These are phyloP conservation scores for Cryphonectria naterciae DNA, from an alignment of 2,329 filamentous ascomycete genomes.

Conservation along the genomic window DNA sequence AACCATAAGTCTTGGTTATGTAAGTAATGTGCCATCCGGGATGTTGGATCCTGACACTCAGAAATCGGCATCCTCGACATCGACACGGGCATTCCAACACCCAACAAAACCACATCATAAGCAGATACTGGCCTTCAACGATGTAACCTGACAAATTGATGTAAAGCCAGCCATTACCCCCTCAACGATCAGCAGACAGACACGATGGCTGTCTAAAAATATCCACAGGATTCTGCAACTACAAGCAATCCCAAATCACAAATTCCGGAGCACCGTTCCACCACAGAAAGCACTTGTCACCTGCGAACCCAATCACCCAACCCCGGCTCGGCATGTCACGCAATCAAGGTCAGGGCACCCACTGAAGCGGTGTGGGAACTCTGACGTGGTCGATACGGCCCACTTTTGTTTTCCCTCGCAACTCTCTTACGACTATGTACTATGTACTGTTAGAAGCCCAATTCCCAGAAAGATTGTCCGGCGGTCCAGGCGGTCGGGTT, in stretches of 20 bases:
- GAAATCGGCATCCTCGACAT: too few species aligned
- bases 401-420: not conserved
- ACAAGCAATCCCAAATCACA: not conserved
- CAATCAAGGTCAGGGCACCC: conserved; percentile 8
- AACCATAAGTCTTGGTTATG: too few species aligned
- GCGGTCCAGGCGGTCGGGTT: not conserved
- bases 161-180: not conserved
- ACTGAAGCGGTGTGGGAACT: conserved; percentile 14
- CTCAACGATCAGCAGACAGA: not conserved
- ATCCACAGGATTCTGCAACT: not conserved
- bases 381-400: conserved; percentile 14
- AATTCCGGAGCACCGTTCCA: not conserved
- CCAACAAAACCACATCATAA: too few species aligned
- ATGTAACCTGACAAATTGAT: not conserved
- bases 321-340: not conserved
- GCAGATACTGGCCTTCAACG: too few species aligned
- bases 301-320: not conserved
- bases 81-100: too few species aligned
- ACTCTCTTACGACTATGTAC: not conserved
- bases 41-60: too few species aligned
- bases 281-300: conserved; percentile 2
- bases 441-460: not conserved
- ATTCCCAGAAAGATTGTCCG: conserved; percentile 1
- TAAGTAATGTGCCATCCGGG: too few species aligned
- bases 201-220: not conserved